phyloP scores from a whole-genome alignment of 805 yeast species.

The Sungouiozyma ichnusensis region DNA sequence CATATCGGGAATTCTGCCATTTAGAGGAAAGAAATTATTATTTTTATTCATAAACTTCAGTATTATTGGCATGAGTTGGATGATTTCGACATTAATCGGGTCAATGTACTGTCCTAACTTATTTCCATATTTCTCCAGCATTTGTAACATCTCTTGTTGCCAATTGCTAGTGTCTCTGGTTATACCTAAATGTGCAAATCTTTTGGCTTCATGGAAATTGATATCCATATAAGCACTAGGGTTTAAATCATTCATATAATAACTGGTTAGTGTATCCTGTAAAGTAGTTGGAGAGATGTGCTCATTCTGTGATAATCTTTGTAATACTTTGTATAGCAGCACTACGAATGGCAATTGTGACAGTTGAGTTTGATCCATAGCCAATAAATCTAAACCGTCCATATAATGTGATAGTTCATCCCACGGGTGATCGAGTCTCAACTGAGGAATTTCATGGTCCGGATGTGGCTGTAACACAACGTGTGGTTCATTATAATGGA shows the following conservation, averaged over 20 bases:
- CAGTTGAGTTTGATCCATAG: conserved; percentile 36
- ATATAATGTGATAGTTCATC: conserved; percentile 43
- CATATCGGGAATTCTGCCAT: conserved; percentile 83
- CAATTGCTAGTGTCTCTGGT: not conserved
- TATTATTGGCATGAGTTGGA: conserved; percentile 5
- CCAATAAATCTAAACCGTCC: conserved; percentile 39
- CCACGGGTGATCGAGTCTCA: conserved; percentile 69
- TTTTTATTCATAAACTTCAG: conserved; percentile 1
- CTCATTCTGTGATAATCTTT: not conserved
- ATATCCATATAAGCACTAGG: conserved; percentile 27
- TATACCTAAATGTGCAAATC: conserved; percentile 34
- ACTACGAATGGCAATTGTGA: conserved; percentile 55
- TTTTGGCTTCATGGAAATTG: conserved; percentile 44
- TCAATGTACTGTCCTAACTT: conserved; percentile 13
- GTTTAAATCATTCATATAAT: conserved; percentile 19
- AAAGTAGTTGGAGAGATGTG: not conserved
- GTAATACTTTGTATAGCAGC: conserved; percentile 2
- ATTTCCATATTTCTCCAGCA: not conserved
- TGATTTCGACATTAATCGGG: conserved; percentile 6
- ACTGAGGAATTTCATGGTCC: conserved; percentile 40
- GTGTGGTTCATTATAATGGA: conserved; percentile 42
- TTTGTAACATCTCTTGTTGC: not conserved
- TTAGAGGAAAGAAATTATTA: conserved; percentile 37
- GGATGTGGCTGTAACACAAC: conserved; percentile 72
- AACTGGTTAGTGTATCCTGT: not conserved